Base-by-base conservation (phyloP, 2,329 filamentous ascomycete species). In the Colletotrichum gloeosporioides region DNA sequence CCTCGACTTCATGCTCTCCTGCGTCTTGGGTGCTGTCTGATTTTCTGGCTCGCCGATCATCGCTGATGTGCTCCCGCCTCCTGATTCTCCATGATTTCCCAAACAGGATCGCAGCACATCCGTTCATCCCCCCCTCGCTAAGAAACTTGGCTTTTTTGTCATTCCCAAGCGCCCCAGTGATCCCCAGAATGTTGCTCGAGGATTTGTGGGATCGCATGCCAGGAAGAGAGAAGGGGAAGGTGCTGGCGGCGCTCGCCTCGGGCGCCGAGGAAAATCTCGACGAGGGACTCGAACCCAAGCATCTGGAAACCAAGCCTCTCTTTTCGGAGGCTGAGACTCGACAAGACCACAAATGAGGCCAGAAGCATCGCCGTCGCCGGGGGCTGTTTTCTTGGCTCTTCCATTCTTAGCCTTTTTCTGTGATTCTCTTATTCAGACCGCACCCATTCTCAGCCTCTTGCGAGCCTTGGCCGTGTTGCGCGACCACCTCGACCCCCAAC, bases 51-150 rank as follows among this genome's bases (percentile, higher is more conserved):
- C 62, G 74, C 44, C 49, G 74, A 74, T 76, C 73, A 68, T 64
- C 18, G 70, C 69, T 62, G n/a, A 53, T 53, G 44, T 53, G 44
- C 64, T 69, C 64, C 64, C 57, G 70, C 44, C 59, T 64, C 64
- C 59, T 75, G 55, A 39, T 65, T 75, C 72, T 69, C 74, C 70
- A 66, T 68, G 73, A 69, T 74, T 74, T 74, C 61, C 74, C 74
- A 76, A 66, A 76, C 70, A 65, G 74, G 59, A 69, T 74, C 59
- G 57, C 71, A 61, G 49, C 74, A 69, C 74, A 74, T 73, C 63
- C 59, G 74, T 74, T 69, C 70, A 32, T 73, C 63, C 69, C 73
- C 29, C 63, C 74, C 70, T 76, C 71, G 70, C 64, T 49, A 72
- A 67, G 62, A 69, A 76, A 76, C 74, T 76, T 73, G 70, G 70